Evolutionary conservation across 2,329 filamentous ascomycete species (phyloP), one percentile per base, ranked within the genome.

Genomic region (Hymenoscyphus infarciens): DNA sequence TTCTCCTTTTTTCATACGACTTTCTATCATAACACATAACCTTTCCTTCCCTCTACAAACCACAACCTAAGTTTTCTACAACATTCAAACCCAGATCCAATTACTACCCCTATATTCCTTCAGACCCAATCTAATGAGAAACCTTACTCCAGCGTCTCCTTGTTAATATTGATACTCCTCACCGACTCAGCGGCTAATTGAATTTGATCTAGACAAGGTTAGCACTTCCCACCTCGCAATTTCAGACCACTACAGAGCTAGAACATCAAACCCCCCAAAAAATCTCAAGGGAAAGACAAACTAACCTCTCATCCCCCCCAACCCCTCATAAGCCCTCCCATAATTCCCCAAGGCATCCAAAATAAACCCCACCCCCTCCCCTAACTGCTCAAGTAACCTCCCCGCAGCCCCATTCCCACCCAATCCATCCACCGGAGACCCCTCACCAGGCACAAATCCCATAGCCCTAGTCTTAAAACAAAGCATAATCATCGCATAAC

Each of bases 401-500:
- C 59, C 61, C 7, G 63, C 66, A 15, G 60, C 57, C 16, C 45
- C 42, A 39, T 64, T 56, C 19, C 57, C 59, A 15, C 59, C 58
- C 22, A 45, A 52, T 42, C 53, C 53, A 13, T 57, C 33, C 16
- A 57, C 58, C 11, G 35, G 35, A 19, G 42, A 11, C 42, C 45
- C 45, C 7, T 52, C 45, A 16, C 35, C 13, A 52, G 45, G 45
- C 10, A 60, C 53, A 33, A 68, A 67, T 1, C 66, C 65, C 59
- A 70, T 67, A 6, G 66, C 65, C 29, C 62, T 60, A 0, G 65
- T 67, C 55, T 69, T 71, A 33, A 67, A 69, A 13, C 58, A 64
- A 27, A 74, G 63, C 73, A 75, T 74, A 16, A 75, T 67, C 59
- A 75, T 68, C 1, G 71, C 73, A 53, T 75, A 75, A n/a, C 69